phyloP scores from a whole-genome alignment of 1,284 basidiomycete genomes.

The Chondrostereum purpureum region DNA sequence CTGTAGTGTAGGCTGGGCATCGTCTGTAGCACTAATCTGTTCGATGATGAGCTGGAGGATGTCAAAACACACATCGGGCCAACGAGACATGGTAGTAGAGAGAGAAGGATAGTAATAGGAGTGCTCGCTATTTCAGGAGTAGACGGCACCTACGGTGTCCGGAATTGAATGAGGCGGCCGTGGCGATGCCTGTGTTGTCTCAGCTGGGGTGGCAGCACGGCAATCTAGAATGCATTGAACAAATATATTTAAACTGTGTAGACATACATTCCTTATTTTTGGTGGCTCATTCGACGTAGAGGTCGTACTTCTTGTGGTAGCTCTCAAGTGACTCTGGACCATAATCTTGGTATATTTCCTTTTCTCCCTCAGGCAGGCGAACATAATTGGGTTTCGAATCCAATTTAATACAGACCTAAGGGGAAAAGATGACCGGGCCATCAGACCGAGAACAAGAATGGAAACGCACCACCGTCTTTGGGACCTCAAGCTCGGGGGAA shows the following conservation, averaged over 20 bases:
- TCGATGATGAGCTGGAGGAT: not conserved
- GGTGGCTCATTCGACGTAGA: constrained; percentile 29
- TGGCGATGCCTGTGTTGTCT: not conserved
- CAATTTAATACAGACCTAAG: constrained; percentile 38
- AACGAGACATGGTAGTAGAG: not conserved
- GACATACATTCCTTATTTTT: not conserved
- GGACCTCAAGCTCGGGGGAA: constrained; percentile 36
- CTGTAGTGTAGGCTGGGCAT: not conserved
- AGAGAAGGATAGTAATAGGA: not conserved
- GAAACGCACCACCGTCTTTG: constrained; percentile 40
- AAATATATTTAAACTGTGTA: not conserved
- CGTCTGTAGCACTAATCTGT: not conserved
- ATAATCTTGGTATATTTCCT: constrained; percentile 36
- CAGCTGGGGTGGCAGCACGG: no score
- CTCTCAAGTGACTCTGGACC: constrained; percentile 38
- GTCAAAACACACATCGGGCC: not conserved
- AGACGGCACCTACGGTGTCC: not conserved
- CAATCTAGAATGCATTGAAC: no score
- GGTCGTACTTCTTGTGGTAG: constrained; percentile 48
- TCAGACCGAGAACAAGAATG: not conserved
- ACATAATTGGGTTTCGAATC: constrained; percentile 52
- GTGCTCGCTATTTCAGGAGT: not conserved
- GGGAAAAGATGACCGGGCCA: not conserved
- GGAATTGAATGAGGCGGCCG: not conserved
- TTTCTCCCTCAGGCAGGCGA: constrained; percentile 50